Conservation (phyloP, 495 filamentous ascomycete species). For the Penicillium arizonense region DNA sequence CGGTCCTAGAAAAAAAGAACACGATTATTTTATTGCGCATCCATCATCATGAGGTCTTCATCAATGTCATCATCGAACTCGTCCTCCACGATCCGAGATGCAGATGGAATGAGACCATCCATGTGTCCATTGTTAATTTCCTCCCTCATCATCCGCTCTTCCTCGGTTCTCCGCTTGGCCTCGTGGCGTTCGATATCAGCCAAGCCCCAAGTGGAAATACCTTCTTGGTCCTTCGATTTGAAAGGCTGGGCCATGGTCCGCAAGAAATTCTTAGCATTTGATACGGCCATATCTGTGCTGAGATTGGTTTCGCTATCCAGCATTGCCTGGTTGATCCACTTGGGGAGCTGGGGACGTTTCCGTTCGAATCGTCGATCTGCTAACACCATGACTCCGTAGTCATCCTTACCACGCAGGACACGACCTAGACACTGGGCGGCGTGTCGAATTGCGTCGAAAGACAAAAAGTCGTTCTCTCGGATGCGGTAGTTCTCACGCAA, state of each 20-base stretch:
- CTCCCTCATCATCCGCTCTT: slow-evolving; percentile 52
- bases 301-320: slow-evolving; percentile 80
- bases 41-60: slow-evolving; percentile 59
- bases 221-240: slow-evolving; percentile 77
- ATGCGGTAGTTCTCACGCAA: slow-evolving; percentile 96
- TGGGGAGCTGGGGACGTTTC: slow-evolving; percentile 87
- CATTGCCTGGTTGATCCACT: slow-evolving; percentile 94
- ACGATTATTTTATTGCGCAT: slow-evolving; percentile 42
- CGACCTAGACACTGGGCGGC: slow-evolving; percentile 96
- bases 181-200: slow-evolving; percentile 69
- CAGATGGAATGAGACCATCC: slow-evolving; percentile 21
- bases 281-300: slow-evolving; percentile 93
- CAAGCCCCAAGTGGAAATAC: slow-evolving; percentile 86
- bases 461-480: slow-evolving; percentile 95
- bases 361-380: slow-evolving; percentile 89
- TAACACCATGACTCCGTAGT: slow-evolving; percentile 98
- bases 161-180: slow-evolving; percentile 67
- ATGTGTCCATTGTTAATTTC: slow-evolving; percentile 25
- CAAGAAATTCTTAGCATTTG: slow-evolving; percentile 83
- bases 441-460: slow-evolving; percentile 98
- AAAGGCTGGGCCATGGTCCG: slow-evolving; percentile 90
- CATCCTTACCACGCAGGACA: slow-evolving; percentile 93
- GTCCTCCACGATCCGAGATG: slow-evolving; percentile 27
- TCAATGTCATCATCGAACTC: slow-evolving; percentile 65
- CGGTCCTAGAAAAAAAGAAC: slow-evolving; percentile 4